phyloP scores from a whole-genome alignment of 805 yeast species.

The Schizosaccharomyces cryophilus region DNA sequence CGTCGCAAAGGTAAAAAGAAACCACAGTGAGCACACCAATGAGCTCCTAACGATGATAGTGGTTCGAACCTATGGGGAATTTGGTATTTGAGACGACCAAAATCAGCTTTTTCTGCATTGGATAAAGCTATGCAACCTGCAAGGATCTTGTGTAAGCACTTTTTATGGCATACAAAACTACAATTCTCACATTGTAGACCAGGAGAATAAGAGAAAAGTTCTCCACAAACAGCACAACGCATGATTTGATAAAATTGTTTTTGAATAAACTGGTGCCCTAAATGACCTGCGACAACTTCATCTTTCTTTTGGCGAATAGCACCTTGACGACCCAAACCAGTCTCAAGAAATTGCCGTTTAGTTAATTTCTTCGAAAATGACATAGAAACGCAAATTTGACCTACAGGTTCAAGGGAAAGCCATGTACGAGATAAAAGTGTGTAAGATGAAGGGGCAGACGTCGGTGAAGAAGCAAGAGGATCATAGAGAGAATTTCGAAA shows the following conservation, averaged over 20 bases:
- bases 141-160: neutral
- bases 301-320: conserved; percentile 86
- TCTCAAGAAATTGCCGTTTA: conserved; percentile 12
- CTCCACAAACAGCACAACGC: neutral
- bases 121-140: neutral
- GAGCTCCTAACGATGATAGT: neutral
- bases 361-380: neutral
- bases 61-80: neutral
- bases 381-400: neutral
- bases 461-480: neutral
- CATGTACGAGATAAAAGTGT: neutral
- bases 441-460: conserved; percentile 2
- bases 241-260: neutral
- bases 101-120: neutral
- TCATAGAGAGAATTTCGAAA: neutral
- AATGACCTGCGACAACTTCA: conserved; percentile 8
- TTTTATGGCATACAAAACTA: neutral
- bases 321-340: conserved; percentile 78
- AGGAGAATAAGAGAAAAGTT: neutral
- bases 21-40: neutral
- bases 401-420: neutral
- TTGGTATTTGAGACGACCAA: neutral
- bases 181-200: neutral
- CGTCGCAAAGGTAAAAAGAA: neutral
- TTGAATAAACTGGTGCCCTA: neutral